A percentile compares a stretch with the other conserved stretches of the same genome.
phyloP scores from a whole-genome alignment of 2,329 filamentous ascomycete genomes.

The Ceratocystis variospora region DNA sequence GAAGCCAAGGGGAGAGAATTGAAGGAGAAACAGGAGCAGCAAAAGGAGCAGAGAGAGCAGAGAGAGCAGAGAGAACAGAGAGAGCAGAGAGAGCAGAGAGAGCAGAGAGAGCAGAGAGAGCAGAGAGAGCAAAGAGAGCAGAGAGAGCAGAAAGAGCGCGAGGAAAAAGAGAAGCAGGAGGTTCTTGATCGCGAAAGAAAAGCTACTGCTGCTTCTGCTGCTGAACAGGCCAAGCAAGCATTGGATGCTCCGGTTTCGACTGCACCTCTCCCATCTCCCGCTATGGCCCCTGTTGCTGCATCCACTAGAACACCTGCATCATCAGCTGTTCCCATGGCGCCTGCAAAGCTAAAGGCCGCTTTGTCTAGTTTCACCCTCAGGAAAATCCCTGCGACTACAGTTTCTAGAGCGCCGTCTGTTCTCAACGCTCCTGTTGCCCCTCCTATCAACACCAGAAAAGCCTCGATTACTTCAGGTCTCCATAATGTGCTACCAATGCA shows the following conservation, averaged over 20 bases:
- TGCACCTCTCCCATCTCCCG: neutral
- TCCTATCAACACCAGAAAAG: constrained; percentile 3
- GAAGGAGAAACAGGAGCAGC: constrained; percentile 23
- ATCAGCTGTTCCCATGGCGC: neutral
- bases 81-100: constrained; percentile 37
- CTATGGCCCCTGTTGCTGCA: neutral
- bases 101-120: constrained; percentile 29
- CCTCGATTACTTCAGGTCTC: constrained; percentile 22
- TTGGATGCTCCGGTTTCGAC: neutral
- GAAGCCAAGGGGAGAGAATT: constrained; percentile 59
- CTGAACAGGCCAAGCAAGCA: constrained; percentile 1
- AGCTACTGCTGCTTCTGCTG: neutral
- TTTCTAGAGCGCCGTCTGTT: constrained; percentile 26
- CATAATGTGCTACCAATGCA: constrained; percentile 45
- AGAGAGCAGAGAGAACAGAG: constrained; percentile 36
- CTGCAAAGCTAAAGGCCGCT: constrained; percentile 22
- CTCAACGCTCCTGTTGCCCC: neutral
- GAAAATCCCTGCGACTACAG: constrained; percentile 25
- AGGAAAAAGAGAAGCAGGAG: constrained; percentile 9
- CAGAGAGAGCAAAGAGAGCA: constrained; percentile 37
- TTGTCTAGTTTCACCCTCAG: constrained; percentile 29
- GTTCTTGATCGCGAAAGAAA: neutral
- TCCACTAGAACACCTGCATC: neutral
- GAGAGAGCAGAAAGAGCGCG: constrained; percentile 32
- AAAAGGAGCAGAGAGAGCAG: constrained; percentile 33